These are phyloP conservation scores for Castanea crenata DNA, from an alignment of 306 rosid genomes.

Conservation along the genomic window DNA sequence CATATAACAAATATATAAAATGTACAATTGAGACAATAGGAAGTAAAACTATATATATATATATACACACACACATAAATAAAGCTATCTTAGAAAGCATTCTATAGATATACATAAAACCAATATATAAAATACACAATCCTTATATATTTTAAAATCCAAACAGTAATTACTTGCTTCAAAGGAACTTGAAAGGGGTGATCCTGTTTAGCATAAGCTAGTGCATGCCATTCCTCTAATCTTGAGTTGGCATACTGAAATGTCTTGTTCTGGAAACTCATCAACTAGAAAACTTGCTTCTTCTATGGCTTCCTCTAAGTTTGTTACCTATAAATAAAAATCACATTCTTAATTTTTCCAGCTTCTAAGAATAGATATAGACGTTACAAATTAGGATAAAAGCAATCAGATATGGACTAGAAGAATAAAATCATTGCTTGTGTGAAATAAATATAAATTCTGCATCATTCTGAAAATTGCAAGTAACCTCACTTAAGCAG, in stretches of 20 bases:
- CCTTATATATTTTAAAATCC: too few relatives aligned
- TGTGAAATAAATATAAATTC: too few relatives aligned
- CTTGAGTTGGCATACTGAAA: slow-evolving; percentile 61
- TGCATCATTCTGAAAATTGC: neutral
- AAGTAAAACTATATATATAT: too few relatives aligned
- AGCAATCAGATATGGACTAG: neutral
- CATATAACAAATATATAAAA: too few relatives aligned
- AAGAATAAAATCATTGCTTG: neutral
- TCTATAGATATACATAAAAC: too few relatives aligned
- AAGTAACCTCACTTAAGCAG: neutral
- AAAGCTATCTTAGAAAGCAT: too few relatives aligned
- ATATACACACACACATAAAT: too few relatives aligned
- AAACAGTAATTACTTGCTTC: too few relatives aligned
- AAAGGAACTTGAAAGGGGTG: too few relatives aligned
- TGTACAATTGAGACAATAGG: too few relatives aligned
- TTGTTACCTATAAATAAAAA: slow-evolving; percentile 38
- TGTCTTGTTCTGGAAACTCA: slow-evolving; percentile 53
- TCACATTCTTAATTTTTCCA: slow-evolving; percentile 13
- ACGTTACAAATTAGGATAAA: neutral
- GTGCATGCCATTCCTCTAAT: slow-evolving; percentile 80
- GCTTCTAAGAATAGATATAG: neutral
- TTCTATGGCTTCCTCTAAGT: slow-evolving; percentile 57
- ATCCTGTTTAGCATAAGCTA: slow-evolving; percentile 21
- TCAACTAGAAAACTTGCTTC: slow-evolving; percentile 57
- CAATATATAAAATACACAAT: too few relatives aligned